phyloP scores from a whole-genome alignment of 139 green algal genomes.

The Astrephomene gubernaculifera region DNA sequence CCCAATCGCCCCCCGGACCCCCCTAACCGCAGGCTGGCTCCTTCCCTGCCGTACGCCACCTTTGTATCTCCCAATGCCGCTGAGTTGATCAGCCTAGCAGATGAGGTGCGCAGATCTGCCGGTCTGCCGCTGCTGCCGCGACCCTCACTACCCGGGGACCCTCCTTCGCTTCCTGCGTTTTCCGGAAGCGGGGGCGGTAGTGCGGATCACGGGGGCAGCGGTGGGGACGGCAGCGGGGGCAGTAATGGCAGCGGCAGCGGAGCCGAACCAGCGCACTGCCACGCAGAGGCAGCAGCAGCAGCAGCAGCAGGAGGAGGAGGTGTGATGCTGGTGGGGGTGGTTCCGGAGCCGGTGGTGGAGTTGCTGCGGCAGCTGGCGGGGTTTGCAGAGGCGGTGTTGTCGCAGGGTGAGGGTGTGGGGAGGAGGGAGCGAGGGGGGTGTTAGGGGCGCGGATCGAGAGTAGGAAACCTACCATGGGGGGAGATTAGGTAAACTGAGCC shows the following conservation, averaged over 20 bases:
- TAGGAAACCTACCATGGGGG: too few relatives aligned
- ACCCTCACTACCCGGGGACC: neutral
- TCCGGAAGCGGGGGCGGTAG: too few relatives aligned
- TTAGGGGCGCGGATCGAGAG: too few relatives aligned
- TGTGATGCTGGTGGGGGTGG: too few relatives aligned
- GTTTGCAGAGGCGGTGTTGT: constrained; percentile 43
- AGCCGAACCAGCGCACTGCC: neutral
- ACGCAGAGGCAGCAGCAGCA: too few relatives aligned
- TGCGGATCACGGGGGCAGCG: neutral
- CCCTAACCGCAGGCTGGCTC: constrained; percentile 32
- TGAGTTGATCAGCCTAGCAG: constrained; percentile 71
- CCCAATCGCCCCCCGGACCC: too few relatives aligned
- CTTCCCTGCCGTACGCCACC: constrained; percentile 45
- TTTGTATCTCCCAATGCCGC: constrained; percentile 68
- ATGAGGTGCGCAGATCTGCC: constrained; percentile 28
- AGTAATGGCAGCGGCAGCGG: neutral
- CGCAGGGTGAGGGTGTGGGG: constrained; percentile 35
- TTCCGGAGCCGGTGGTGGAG: constrained; percentile 31
- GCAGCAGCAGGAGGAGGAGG: too few relatives aligned
- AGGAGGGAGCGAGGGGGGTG: neutral
- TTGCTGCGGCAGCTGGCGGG: constrained; percentile 41
- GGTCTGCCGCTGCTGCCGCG: constrained; percentile 36
- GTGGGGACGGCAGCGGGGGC: too few relatives aligned
- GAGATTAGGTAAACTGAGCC: too few relatives aligned
- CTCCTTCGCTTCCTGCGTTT: too few relatives aligned